Evolutionary conservation across 495 filamentous ascomycete genomes (phyloP), one percentile per base, ranked within the genome.

Genomic region (Jackrogersella minutella): DNA sequence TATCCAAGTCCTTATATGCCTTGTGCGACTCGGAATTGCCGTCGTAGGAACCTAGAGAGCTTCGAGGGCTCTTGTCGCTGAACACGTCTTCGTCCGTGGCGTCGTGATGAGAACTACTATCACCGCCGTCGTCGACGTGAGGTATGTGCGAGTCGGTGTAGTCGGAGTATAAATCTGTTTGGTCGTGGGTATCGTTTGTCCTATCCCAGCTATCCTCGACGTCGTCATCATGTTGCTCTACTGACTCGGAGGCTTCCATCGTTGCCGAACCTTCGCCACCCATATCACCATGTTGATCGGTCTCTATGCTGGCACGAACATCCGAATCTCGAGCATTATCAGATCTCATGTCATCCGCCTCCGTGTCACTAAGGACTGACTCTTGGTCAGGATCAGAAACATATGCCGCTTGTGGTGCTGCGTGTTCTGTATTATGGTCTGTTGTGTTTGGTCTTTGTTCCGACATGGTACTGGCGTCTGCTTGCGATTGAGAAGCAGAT

Each of bases 31-130:
- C 70, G 7, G 73, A 65, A 54, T 55, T 30, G 49, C 62, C 67
- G 39, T 79, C 75, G 46, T 76, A 73, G 0, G 81, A 83, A 16
- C 77, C 79, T 14, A 80, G 39, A 0, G 82, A 81, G 64, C 76
- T 81, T 19, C 81, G 79, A 0, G 79, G 77, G 51, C 78, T 78
- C 68, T 77, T 78, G 62, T 82, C 79, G 70, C 81, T 86, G 66
- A 86, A 86, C 7, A 86, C 79, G 54, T 85, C 83, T 59, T 84
- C 81, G 26, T 84, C 83, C n/a, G 71, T 74, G 44, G 78, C 82
- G 47, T 83, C 76, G 36, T 82, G 82, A 0, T 81, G 79, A 49
- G 74, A 78, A 68, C 75, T 79, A 47, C 74, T 75, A 49, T 73
- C 76, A 8, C 73, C 75, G 10, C 73, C 76, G 10, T 78, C 74